Base-by-base conservation (phyloP, 2,329 filamentous ascomycete species). In the Didymella keratinophila region DNA sequence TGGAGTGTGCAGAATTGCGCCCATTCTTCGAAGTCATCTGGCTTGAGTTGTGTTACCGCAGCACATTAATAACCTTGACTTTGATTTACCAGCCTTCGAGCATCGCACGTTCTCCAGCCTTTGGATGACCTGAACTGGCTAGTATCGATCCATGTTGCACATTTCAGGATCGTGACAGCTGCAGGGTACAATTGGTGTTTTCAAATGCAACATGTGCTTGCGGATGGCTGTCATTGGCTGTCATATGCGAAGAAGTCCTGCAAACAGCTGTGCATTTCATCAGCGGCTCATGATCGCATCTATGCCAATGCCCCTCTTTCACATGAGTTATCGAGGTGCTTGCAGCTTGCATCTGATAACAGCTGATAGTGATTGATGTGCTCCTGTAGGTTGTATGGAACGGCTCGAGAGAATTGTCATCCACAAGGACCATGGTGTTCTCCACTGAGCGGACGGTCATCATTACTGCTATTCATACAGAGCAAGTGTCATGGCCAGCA, bases 251-350 rank as follows among this genome's bases (percentile, higher is more conserved):
- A 16, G 16, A 20, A 36, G 10, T 34, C 23, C 43, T 52, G 48
- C 49, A 52, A 49, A 45, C 55, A 58, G 49, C 23, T 52, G 49
- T n/a, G 28, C 8, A 18, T 45, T 11, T 23, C 28, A 30, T 52
- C 55, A 53, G 56, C 32, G 44, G 56, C 44, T 49, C 48, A 28
- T 21, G 9, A 37, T 16, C n/a, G 32, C 20, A 21, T 20, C 28
- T 16, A 43, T 32, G 18, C 14, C n/a, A 25, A 23, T 30, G 18
- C 50, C 55, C 55, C 49, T 58, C 56, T 53, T 53, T 58, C 45
- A 58, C 56, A 53, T 58, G 56, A 42, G 39, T 20, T 58, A 8
- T 45, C 36, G 37, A 32, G 39, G 23, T 48, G 37, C 55, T 44
- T 48, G 14, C 41, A 37, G 30, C 32, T 37, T 37, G 28, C 23